Conservation (phyloP, 225 moss, liverwort and hornwort genomes). For the Bryum argenteum region DNA sequence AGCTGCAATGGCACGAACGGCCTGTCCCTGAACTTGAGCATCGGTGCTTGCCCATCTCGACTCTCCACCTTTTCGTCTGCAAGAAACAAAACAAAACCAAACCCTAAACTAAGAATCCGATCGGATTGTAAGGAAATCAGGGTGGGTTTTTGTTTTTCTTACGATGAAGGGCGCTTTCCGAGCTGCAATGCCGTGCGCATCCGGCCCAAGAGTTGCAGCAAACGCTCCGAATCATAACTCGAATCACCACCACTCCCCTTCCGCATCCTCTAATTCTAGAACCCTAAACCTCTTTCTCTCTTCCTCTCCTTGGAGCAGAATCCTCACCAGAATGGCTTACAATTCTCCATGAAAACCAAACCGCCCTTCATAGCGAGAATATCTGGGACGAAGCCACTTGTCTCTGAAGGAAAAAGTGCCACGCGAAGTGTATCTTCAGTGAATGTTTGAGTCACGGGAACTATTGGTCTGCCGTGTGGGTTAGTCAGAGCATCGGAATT, state of each 20-base stretch:
- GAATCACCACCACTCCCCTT: constrained; percentile 34
- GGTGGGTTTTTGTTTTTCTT: constrained; percentile 6
- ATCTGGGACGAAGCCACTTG: too few relatives aligned
- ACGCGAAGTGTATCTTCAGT: too few relatives aligned
- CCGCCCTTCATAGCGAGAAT: neutral
- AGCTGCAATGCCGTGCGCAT: constrained; percentile 58
- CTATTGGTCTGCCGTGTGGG: neutral
- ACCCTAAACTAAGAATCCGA: constrained; percentile 10
- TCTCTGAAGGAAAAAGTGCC: too few relatives aligned
- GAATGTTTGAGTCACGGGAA: neutral
- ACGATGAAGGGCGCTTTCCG: constrained; percentile 44
- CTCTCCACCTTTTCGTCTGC: constrained; percentile 57
- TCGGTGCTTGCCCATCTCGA: constrained; percentile 66
- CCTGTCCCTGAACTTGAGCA: constrained; percentile 73
- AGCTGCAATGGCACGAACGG: constrained; percentile 68
- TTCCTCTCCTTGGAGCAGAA: neutral
- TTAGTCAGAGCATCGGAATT: too few relatives aligned
- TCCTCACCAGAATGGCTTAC: neutral
- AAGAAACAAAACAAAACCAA: neutral
- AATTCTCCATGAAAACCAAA: neutral
- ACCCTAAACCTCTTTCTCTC: constrained; percentile 6
- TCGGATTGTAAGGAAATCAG: neutral
- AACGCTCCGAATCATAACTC: constrained; percentile 44
- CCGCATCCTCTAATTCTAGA: constrained; percentile 41
- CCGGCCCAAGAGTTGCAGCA: constrained; percentile 43